Base-by-base conservation (phyloP, 768 basidiomycete species). In the Naematelia encephala region DNA sequence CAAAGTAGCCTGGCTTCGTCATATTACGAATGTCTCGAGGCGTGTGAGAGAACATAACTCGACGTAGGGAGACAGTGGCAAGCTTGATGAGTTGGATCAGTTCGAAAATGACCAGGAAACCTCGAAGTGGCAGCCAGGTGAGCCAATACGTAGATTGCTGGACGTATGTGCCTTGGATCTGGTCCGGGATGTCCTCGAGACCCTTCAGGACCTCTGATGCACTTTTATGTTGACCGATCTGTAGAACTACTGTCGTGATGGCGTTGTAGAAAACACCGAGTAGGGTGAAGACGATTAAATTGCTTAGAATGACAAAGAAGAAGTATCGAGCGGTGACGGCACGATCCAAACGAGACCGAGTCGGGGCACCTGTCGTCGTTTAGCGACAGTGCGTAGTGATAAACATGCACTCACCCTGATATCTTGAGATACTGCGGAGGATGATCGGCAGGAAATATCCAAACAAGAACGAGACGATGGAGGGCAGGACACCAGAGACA, bases 71-170 rank as follows among this genome's bases (percentile, higher is more conserved):
- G 1, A 77, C 69, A 65, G 75, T 23, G 11, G 92, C 67, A 23
- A 99, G 82, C 72, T 96, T 96, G 78, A 98, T 77, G 51, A 98
- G 85, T 78, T 99, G 96, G 4, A 96, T 94, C 29, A 99, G 81
- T 75, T 99, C 96, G 72, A 98, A 98, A 56, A 97, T 81, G 10
- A 85, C 88, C 43, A 98, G 83, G 83, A 97, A 96, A 23, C 93
- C 96, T 73, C 94, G 90, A 34, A 98, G 81, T 5, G 92, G 91
- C 81, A 93, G 90, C 80, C 86, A 93, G 2, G 90, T 94, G 51
- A 94, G 79, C 90, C 91, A 94, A 77, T 88, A 96, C 21, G 88
- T 89, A 39, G 34, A 39, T 72, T 98, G 94, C 69, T 88, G 84
- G 67, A 98, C 86, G 69, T 98, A 99, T 0, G 93, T 91, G 51